Evolutionary conservation across 345 rosid species (phyloP).

Genomic region (Gynandropsis gynandra): DNA sequence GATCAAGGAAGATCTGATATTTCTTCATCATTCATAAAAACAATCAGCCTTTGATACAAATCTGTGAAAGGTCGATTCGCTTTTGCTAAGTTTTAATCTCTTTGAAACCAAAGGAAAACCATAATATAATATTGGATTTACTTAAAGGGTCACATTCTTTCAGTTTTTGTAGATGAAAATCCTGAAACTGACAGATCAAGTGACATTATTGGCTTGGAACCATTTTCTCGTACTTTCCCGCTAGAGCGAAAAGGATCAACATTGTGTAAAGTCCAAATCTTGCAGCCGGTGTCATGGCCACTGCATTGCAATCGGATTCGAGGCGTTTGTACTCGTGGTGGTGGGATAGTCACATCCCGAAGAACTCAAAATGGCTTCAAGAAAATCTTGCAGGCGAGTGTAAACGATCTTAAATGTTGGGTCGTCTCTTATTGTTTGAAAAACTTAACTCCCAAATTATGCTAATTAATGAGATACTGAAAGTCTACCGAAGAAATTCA

Average conservation of each 20-base stretch:
- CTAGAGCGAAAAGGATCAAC: slow-evolving; percentile 36
- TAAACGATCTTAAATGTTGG: slow-evolving; percentile 2
- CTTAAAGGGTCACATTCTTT: slow-evolving; percentile 15
- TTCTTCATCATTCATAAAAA: slow-evolving; percentile 16
- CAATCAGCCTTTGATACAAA: slow-evolving; percentile 4
- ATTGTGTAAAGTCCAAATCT: slow-evolving; percentile 50
- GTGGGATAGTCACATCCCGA: slow-evolving; percentile 99
- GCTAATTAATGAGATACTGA: background rate
- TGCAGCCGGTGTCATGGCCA: slow-evolving; percentile 66
- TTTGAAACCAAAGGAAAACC: background rate
- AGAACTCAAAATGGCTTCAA: slow-evolving; percentile 99
- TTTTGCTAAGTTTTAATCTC: background rate
- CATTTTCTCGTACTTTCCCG: slow-evolving; percentile 35
- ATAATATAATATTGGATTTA: slow-evolving; percentile 4
- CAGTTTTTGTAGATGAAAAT: slow-evolving; percentile 22
- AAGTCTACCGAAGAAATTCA: too few relatives aligned
- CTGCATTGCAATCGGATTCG: slow-evolving; percentile 47
- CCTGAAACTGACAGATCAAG: slow-evolving; percentile 3
- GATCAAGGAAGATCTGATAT: background rate
- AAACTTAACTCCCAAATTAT: background rate
- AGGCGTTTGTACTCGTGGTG: slow-evolving; percentile 88
- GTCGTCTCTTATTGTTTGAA: background rate
- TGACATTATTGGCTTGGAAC: slow-evolving; percentile 55
- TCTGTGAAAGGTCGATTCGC: slow-evolving; percentile 11
- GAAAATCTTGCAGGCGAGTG: slow-evolving; percentile 89